Base-by-base conservation (phyloP, 116 monocot genomes). In the Phalaenopsis hybrid region DNA sequence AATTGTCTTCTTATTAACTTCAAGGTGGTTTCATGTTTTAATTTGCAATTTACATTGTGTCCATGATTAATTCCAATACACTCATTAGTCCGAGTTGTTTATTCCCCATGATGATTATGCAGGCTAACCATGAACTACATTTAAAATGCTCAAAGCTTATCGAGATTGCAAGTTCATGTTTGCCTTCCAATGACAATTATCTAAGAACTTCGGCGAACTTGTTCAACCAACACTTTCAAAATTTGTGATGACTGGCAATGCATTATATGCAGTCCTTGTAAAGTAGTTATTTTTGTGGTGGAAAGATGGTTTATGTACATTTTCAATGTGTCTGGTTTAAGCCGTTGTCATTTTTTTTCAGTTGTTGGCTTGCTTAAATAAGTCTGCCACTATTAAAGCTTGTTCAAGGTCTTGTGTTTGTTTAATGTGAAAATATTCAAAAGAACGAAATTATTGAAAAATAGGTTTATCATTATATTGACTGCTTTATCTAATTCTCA, bases 131-230 rank as follows among this genome's bases (percentile, higher is more conserved):
- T 33, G 73, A 37, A 41, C 73, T 73, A 16, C 73, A 73, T 43
- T 73, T 73, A n/a, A 73, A 73, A 73, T 73, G 73, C 16, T 15
- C 73, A 17, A 37, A 73, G 73, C 73, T 73, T 43, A 73, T 73
- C 43, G 43, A 37, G 41, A 73, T 43, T 73, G 73, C 73, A 12
- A 37, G 17, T 33, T 73, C 73, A 43, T 73, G 73, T 73, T 6
- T 73, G 8, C 13, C 41, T 73, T 73, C 73, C 43, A 73, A 16
- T 4, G 73, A 73, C 5, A 17, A 33, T 33, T 73, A 37, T 73
- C 73, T 73, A 16, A 33, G 15, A 17, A 16, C 73, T 43, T 37
- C 73, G 17, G 73, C 41, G 73, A 73, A 18, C 11, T 73, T 73
- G 1, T 73, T 73, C 43, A 6, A 37, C 5, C 15, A 37, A 12